phyloP scores from a whole-genome alignment of 1,284 basidiomycete species.

The Rhizopogon parksii region DNA sequence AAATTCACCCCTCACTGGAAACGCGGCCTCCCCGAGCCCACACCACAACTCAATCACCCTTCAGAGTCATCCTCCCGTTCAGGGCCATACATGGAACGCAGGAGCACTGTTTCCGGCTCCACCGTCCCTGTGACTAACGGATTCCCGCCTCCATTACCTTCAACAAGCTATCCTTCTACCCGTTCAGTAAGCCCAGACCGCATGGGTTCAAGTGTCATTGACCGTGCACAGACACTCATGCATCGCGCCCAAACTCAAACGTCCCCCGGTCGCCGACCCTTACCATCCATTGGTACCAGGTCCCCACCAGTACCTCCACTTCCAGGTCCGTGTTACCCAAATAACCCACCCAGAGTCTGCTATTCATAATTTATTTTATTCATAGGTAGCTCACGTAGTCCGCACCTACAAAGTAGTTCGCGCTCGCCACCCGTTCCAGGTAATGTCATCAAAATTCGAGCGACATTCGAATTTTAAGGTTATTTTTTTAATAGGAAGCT shows the following conservation, averaged over 20 bases:
- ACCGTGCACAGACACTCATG: conserved; percentile 1
- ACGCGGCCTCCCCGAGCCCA: conserved; percentile 9
- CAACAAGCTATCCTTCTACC: conserved; percentile 1
- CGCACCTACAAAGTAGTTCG: not conserved
- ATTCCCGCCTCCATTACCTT: conserved; percentile 7
- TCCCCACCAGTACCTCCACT: conserved; percentile 3
- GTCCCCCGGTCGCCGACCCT: conserved; percentile 23
- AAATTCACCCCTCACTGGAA: conserved; percentile 15
- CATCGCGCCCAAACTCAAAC: conserved; percentile 2
- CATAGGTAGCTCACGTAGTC: not conserved
- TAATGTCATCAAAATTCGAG: not conserved
- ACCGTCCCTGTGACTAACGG: not conserved
- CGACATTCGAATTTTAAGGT: not conserved
- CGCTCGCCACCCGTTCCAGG: not conserved
- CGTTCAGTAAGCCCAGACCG: conserved; percentile 5
- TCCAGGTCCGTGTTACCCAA: not conserved
- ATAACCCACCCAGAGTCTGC: not conserved
- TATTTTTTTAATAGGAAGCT: not conserved
- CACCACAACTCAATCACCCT: conserved; percentile 1
- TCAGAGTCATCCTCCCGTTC: not conserved
- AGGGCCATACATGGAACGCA: conserved; percentile 16
- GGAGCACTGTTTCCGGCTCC: conserved; percentile 25
- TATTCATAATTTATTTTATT: not conserved
- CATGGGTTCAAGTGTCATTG: not conserved
- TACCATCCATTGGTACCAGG: conserved; percentile 13